Percentiles rank a stretch among this genome's conserved stretches.
These are phyloP conservation scores for Chrysoporthe deuterocubensis DNA, from an alignment of 2,329 filamentous ascomycete species.

Conservation along the genomic window DNA sequence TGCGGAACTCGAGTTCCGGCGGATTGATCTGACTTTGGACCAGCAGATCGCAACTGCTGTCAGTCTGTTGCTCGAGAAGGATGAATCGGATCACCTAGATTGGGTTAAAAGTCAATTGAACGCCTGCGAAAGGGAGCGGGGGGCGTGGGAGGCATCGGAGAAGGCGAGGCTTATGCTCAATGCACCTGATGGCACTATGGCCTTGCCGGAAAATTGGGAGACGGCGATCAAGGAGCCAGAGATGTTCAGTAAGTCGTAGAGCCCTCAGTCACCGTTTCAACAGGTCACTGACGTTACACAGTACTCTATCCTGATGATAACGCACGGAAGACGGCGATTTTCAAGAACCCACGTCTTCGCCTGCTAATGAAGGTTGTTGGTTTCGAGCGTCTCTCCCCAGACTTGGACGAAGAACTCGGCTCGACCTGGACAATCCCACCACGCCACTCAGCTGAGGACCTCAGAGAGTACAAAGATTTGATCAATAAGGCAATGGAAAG, in stretches of 20 bases:
- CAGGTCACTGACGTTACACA: constrained; percentile 35
- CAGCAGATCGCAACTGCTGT: constrained; percentile 78
- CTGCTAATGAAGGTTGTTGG: constrained; percentile 80
- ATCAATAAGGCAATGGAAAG: constrained; percentile 80
- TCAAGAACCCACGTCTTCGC: constrained; percentile 86
- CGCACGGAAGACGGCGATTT: constrained; percentile 72
- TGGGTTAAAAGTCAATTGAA: constrained; percentile 79
- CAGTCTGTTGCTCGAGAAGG: constrained; percentile 77
- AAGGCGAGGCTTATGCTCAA: constrained; percentile 57
- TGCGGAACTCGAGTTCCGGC: constrained; percentile 82
- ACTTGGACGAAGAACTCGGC: constrained; percentile 71
- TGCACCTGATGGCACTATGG: constrained; percentile 32
- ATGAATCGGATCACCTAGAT: constrained; percentile 72
- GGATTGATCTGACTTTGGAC: constrained; percentile 36
- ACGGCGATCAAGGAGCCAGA: constrained; percentile 45
- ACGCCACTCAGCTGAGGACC: constrained; percentile 62
- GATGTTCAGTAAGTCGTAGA: constrained; percentile 53
- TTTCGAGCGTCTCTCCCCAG: constrained; percentile 61
- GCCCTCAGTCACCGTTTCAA: too few species aligned
- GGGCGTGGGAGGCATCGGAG: constrained; percentile 76
- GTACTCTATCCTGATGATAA: constrained; percentile 68
- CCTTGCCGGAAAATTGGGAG: constrained; percentile 34
- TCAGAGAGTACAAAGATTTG: constrained; percentile 70
- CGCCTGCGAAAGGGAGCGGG: constrained; percentile 72
- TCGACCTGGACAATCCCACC: constrained; percentile 79